Evolutionary conservation across 2,329 filamentous ascomycete species (phyloP).

Genomic region (Colletotrichum musae): DNA sequence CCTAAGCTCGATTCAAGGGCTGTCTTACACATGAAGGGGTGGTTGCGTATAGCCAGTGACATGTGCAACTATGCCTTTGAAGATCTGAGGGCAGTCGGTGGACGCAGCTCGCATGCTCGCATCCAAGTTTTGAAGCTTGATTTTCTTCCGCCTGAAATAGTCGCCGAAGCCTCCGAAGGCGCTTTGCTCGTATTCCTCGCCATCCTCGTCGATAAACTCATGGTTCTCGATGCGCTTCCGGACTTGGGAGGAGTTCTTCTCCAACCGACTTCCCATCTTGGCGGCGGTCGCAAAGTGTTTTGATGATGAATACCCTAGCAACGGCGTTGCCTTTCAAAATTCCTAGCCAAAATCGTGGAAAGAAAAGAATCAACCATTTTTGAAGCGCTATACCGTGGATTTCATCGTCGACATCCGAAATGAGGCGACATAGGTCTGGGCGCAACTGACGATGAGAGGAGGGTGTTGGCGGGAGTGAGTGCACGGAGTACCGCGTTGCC

Average conservation of each 20-base stretch:
- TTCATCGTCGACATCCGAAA: background rate
- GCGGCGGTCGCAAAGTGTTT: background rate
- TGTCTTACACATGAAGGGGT: slow-evolving; percentile 79
- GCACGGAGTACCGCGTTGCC: slow-evolving; percentile 11
- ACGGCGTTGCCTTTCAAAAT: background rate
- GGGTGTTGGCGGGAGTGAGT: background rate
- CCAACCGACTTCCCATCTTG: slow-evolving; percentile 72
- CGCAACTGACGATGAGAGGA: slow-evolving; percentile 12
- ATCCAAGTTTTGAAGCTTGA: slow-evolving; percentile 97
- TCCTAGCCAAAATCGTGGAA: background rate
- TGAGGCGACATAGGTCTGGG: background rate
- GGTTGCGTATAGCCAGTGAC: slow-evolving; percentile 98
- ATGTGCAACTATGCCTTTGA: slow-evolving; percentile 91
- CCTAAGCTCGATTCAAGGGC: too few species aligned
- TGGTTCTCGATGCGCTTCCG: slow-evolving; percentile 76
- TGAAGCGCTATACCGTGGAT: background rate
- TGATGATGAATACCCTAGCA: background rate
- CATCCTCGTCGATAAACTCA: slow-evolving; percentile 81
- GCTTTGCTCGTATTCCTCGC: slow-evolving; percentile 92
- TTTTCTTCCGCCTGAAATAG: slow-evolving; percentile 95
- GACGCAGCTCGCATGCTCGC: slow-evolving; percentile 81
- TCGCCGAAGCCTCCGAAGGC: slow-evolving; percentile 91
- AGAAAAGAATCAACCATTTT: background rate
- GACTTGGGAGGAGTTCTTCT: slow-evolving; percentile 74
- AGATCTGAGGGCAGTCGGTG: slow-evolving; percentile 83